Conservation (phyloP, 139 green algal species). For the Chlamydomonas urium region DNA sequence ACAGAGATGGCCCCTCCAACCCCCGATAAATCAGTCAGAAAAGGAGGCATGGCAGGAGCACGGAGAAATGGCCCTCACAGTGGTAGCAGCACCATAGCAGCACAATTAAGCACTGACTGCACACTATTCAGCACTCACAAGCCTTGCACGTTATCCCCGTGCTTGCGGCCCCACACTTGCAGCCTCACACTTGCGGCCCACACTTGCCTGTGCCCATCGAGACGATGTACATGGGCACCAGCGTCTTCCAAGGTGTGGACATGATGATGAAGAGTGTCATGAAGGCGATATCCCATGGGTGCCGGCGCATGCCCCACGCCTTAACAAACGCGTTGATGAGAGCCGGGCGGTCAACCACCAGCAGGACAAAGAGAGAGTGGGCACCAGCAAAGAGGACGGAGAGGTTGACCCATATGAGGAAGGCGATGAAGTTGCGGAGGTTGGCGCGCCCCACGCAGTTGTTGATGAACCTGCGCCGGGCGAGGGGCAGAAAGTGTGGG, state of each 20-base stretch:
- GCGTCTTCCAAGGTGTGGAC: background rate
- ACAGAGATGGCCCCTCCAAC: too few species aligned
- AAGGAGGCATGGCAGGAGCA: too few species aligned
- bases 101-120: background rate
- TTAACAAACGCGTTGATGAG: background rate
- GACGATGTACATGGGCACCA: background rate
- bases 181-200: too few species aligned
- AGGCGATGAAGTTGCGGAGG: conserved; percentile 36
- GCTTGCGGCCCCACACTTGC: too few species aligned
- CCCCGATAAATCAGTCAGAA: too few species aligned
- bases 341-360: background rate
- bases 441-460: conserved; percentile 43
- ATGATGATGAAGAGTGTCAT: background rate
- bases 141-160: too few species aligned
- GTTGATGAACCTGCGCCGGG: conserved; percentile 29
- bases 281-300: background rate
- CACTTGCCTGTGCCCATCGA: too few species aligned
- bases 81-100: too few species aligned
- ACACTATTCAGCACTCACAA: background rate
- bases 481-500: too few species aligned
- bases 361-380: too few species aligned
- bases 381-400: background rate
- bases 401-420: conserved; percentile 29
- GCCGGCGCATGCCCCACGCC: background rate
- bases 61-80: too few species aligned